Conservation (phyloP, 2,329 filamentous ascomycete genomes). For the Neofusicoccum umdonicola region DNA sequence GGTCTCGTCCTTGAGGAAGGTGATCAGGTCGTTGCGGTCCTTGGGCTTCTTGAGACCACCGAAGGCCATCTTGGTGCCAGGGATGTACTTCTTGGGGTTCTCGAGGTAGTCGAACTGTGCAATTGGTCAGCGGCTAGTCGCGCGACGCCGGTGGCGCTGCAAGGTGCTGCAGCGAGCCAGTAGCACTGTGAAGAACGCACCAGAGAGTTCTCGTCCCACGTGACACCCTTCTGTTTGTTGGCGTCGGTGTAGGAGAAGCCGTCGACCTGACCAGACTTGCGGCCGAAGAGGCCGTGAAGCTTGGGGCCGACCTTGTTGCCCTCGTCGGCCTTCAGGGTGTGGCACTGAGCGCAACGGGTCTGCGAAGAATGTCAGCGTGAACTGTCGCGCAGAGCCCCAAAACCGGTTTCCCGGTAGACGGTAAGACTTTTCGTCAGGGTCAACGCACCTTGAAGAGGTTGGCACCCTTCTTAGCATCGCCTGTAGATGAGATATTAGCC, state of each 20-base stretch:
- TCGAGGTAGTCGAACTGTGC: slow-evolving; percentile 91
- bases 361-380: slow-evolving; percentile 31
- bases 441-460: slow-evolving; percentile 82
- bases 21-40: slow-evolving; percentile 98
- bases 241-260: slow-evolving; percentile 98
- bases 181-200: slow-evolving; percentile 48
- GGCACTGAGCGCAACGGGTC: slow-evolving; percentile 97
- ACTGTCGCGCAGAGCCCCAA: background rate
- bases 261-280: slow-evolving; percentile 85
- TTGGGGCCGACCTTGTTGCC: slow-evolving; percentile 98
- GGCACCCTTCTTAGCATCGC: slow-evolving; percentile 94
- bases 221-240: slow-evolving; percentile 96
- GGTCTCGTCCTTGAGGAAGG: slow-evolving; percentile 70
- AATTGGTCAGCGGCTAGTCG: background rate
- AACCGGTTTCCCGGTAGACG: background rate
- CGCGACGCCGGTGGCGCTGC: background rate
- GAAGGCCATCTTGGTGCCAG: slow-evolving; percentile 99
- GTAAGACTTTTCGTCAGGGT: background rate
- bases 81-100: slow-evolving; percentile 99
- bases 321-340: slow-evolving; percentile 87
- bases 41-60: slow-evolving; percentile 99
- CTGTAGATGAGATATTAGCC: slow-evolving; percentile 46
- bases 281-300: slow-evolving; percentile 95
- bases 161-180: background rate
- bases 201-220: slow-evolving; percentile 82